A percentile compares a stretch with the other conserved stretches of the same genome.
Evolutionary conservation across 495 filamentous ascomycete species (phyloP).

Genomic region (Bathelium albidoporum): DNA sequence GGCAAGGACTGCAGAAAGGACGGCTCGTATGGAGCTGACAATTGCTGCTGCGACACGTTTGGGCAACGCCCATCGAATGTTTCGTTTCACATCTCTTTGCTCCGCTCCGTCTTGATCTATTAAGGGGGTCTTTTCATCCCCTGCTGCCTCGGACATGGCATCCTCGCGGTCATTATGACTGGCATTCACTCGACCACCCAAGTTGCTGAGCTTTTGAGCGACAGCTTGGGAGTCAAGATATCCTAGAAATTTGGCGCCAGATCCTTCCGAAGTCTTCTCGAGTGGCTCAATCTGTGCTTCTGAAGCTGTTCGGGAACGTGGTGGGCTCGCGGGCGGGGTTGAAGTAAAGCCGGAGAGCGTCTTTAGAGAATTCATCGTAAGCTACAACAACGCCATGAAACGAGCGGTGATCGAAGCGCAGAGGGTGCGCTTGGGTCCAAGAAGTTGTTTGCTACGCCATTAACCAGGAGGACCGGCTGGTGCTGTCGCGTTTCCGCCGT

Average conservation of each 20-base stretch:
- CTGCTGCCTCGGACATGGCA: not conserved
- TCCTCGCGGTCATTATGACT: conserved; percentile 1
- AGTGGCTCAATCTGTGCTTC: not conserved
- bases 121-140: conserved; percentile 60
- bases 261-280: conserved; percentile 18
- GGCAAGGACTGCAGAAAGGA: conserved; percentile 65
- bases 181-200: conserved; percentile 4
- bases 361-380: conserved; percentile 96
- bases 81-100: conserved; percentile 24
- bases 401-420: conserved; percentile 2
- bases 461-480: not conserved
- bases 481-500: not conserved
- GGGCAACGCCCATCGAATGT: conserved; percentile 44
- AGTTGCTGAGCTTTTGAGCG: conserved; percentile 8
- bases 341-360: conserved; percentile 74
- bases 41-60: conserved; percentile 51
- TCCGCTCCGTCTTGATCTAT: conserved; percentile 22
- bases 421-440: not conserved
- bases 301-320: conserved; percentile 22
- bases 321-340: conserved; percentile 37
- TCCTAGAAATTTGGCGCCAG: not conserved
- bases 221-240: conserved; percentile 9
- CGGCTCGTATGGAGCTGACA: conserved; percentile 57
- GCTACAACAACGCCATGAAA: conserved; percentile 36
- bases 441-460: not conserved